These are phyloP conservation scores for Fraxinus albicans DNA, from an alignment of 305 asterid genomes.

Conservation along the genomic window DNA sequence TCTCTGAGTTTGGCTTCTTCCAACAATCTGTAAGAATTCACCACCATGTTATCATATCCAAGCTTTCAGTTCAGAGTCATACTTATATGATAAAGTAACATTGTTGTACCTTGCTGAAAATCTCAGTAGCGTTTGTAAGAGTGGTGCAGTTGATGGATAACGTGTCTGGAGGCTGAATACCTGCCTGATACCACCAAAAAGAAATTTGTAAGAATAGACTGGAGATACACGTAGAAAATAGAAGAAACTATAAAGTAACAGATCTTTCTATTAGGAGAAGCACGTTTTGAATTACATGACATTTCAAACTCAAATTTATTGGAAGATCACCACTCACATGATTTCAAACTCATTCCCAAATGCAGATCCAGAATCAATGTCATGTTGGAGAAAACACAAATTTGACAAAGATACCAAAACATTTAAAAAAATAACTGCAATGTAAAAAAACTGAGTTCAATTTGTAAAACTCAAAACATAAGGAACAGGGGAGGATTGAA, in stretches of 20 bases:
- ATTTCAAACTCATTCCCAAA: constrained; percentile 4
- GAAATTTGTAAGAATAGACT: not conserved
- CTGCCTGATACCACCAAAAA: constrained; percentile 46
- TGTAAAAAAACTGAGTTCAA: not conserved
- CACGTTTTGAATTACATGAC: not conserved
- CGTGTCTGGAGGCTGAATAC: constrained; percentile 57
- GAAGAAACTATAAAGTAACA: not conserved
- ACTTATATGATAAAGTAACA: constrained; percentile 1
- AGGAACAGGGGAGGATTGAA: not conserved
- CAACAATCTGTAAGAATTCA: constrained; percentile 56
- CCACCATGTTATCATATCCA: not conserved
- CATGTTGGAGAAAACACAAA: not conserved
- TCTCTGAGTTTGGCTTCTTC: constrained; percentile 39
- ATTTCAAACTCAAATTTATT: not conserved
- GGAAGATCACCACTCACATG: not conserved
- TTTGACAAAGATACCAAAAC: not conserved
- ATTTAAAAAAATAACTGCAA: not conserved
- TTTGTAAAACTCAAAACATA: not conserved
- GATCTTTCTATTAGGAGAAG: not conserved
- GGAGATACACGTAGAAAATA: not conserved
- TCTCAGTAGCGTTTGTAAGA: constrained; percentile 64
- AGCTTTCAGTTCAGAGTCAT: constrained; percentile 9
- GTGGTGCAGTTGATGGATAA: constrained; percentile 80
- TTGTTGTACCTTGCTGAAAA: constrained; percentile 74
- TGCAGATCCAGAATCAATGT: not conserved